Evolutionary conservation across 768 basidiomycete species (phyloP).

Genomic region (Auriscalpium orientale): DNA sequence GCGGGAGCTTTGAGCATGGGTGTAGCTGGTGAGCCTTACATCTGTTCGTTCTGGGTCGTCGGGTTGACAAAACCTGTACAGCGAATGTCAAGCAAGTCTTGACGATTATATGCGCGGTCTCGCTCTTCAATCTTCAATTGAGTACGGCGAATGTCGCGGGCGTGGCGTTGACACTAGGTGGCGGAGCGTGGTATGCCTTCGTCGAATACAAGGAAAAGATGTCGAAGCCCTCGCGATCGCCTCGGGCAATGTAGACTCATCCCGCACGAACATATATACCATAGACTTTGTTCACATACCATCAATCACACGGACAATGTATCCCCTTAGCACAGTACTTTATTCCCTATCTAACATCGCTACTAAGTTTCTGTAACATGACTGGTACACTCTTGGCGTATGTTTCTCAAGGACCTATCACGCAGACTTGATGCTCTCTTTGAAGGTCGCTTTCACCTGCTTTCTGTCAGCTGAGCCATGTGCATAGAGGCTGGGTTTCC

Average conservation of each 20-base stretch:
- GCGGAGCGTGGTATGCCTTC: constrained; percentile 75
- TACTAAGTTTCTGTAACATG: not conserved
- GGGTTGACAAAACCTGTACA: constrained; percentile 20
- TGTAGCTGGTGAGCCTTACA: constrained; percentile 58
- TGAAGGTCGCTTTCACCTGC: constrained; percentile 10
- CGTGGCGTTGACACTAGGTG: constrained; percentile 74
- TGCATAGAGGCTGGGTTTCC: constrained; percentile 6
- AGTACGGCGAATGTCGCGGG: constrained; percentile 75
- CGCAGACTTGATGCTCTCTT: constrained; percentile 4
- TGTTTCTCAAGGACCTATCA: too few relatives aligned
- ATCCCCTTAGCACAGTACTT: too few relatives aligned
- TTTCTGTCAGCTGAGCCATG: not conserved
- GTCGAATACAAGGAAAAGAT: constrained; percentile 40
- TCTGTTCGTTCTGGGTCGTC: not conserved
- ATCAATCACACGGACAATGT: too few relatives aligned
- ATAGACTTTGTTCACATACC: too few relatives aligned
- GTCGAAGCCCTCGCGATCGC: too few relatives aligned
- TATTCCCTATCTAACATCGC: not conserved
- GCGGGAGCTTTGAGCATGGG: constrained; percentile 88
- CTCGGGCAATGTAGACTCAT: too few relatives aligned
- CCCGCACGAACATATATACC: too few relatives aligned
- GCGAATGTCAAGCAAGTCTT: constrained; percentile 92
- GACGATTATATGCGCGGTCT: constrained; percentile 78
- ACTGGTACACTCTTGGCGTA: not conserved
- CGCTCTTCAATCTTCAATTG: constrained; percentile 78